Percentiles rank a stretch among this genome's conserved stretches.
These are phyloP conservation scores for Tolypocladium amazonense DNA, from an alignment of 2,329 filamentous ascomycete genomes.

Conservation along the genomic window DNA sequence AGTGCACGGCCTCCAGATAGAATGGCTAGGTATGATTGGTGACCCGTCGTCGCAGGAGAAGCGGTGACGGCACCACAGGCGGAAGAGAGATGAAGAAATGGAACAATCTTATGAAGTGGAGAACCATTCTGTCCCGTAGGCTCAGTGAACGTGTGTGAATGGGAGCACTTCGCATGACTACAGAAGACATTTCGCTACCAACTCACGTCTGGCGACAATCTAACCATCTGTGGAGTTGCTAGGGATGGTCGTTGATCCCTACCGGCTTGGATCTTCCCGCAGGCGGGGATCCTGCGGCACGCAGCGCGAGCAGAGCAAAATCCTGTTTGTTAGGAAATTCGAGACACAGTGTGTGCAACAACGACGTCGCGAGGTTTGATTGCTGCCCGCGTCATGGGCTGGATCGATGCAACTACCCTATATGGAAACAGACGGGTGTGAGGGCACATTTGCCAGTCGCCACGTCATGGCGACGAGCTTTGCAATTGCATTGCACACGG, in stretches of 20 bases:
- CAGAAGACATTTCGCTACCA: not conserved
- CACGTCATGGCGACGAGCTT: too few relatives aligned
- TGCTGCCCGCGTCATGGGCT: too few relatives aligned
- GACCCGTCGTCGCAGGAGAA: not conserved
- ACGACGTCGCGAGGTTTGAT: too few relatives aligned
- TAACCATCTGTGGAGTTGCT: not conserved
- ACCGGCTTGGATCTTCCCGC: not conserved
- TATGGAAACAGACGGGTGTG: too few relatives aligned
- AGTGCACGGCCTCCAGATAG: not conserved
- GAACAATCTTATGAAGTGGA: not conserved
- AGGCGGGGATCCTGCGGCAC: not conserved
- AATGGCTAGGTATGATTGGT: not conserved
- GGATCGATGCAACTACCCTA: too few relatives aligned
- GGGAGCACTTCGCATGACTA: not conserved
- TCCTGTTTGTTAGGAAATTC: too few relatives aligned
- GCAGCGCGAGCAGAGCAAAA: not conserved
- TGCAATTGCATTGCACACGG: too few relatives aligned
- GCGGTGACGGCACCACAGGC: not conserved
- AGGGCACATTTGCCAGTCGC: too few relatives aligned
- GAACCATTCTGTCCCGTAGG: not conserved
- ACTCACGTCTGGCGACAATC: not conserved
- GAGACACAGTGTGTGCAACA: too few relatives aligned
- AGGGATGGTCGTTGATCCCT: not conserved
- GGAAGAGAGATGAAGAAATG: constrained; percentile 1
- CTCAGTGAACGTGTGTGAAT: not conserved